phyloP scores from a whole-genome alignment of 2,329 filamentous ascomycete genomes.

The Colletotrichum lentis region DNA sequence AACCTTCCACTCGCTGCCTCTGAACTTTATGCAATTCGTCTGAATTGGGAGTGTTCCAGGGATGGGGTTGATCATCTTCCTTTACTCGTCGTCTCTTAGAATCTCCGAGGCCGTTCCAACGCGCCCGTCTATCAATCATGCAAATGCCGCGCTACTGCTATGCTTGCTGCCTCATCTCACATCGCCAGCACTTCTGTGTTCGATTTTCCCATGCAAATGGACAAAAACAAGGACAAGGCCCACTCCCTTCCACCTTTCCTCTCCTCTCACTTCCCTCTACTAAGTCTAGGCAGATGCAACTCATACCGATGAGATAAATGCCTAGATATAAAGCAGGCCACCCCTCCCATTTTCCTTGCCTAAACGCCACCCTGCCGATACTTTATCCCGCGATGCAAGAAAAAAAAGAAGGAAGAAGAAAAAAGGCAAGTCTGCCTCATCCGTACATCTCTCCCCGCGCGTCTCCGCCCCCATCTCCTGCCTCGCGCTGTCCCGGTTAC shows the following conservation, averaged over 20 bases:
- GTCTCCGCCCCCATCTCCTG: neutral
- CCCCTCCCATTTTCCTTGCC: conserved; percentile 12
- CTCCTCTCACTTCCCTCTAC: neutral
- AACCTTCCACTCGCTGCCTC: conserved; percentile 1
- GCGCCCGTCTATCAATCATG: neutral
- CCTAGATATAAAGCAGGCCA: neutral
- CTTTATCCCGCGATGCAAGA: neutral
- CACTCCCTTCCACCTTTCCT: neutral
- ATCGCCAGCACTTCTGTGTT: neutral
- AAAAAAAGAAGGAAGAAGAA: neutral
- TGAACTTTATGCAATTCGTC: neutral
- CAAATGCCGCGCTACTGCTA: conserved; percentile 4
- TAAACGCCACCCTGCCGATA: conserved; percentile 21
- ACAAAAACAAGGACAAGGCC: neutral
- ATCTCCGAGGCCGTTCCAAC: neutral
- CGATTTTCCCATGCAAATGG: neutral
- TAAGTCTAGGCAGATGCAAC: neutral
- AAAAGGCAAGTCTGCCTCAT: neutral
- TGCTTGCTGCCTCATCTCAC: neutral
- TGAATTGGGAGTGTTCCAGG: too few species aligned
- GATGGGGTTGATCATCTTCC: too few species aligned
- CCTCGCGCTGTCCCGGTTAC: neutral
- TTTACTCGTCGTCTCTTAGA: neutral
- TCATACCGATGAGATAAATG: conserved; percentile 11
- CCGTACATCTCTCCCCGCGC: neutral